Evolutionary conservation across 2,329 filamentous ascomycete genomes (phyloP).

Genomic region (Epicoccum nigrum): DNA sequence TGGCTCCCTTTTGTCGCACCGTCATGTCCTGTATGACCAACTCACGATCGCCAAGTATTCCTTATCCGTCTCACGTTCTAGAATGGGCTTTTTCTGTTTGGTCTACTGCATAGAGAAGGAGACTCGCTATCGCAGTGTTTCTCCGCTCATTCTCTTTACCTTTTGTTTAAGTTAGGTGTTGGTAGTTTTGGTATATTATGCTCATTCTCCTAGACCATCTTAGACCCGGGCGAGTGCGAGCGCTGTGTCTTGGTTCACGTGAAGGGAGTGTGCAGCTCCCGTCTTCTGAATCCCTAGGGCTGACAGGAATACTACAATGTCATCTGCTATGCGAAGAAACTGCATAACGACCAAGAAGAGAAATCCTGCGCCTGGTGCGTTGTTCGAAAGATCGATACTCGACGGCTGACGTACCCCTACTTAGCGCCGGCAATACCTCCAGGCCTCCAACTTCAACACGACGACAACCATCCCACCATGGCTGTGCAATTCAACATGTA

Average conservation of each 20-base stretch:
- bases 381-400: no score
- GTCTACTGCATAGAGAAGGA: slow-evolving; percentile 10
- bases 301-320: no score
- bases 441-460: slow-evolving; percentile 20
- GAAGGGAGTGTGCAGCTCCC: no score
- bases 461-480: slow-evolving; percentile 7
- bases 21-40: not conserved
- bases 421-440: not conserved
- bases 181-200: slow-evolving; percentile 16
- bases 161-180: slow-evolving; percentile 5
- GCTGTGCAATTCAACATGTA: slow-evolving; percentile 7
- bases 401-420: not conserved
- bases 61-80: slow-evolving; percentile 5
- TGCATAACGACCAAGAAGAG: no score
- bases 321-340: no score
- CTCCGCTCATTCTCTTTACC: no score
- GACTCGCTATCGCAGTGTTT: not conserved
- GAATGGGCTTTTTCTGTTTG: slow-evolving; percentile 9
- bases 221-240: not conserved
- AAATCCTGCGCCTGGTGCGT: no score
- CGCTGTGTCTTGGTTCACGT: no score
- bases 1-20: not conserved
- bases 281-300: no score
- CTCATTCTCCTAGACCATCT: slow-evolving; percentile 1
- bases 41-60: slow-evolving; percentile 3